These are phyloP conservation scores for Aspergillus versicolor DNA, from an alignment of 2,329 filamentous ascomycete species.

Conservation along the genomic window DNA sequence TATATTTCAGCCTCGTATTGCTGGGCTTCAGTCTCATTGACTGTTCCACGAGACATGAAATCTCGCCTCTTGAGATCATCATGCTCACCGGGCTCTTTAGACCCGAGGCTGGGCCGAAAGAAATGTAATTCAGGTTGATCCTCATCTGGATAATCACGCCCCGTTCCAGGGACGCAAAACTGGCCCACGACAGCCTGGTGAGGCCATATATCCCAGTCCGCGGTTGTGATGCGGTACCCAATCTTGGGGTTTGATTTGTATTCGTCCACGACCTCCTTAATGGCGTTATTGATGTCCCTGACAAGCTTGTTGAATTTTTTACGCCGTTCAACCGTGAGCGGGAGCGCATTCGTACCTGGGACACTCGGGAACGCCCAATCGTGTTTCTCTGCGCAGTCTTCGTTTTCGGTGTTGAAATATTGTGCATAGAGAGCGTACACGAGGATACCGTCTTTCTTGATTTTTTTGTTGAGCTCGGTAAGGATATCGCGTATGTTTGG, in stretches of 20 bases:
- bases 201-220: conserved; percentile 32
- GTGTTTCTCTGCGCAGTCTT: background rate
- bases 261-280: background rate
- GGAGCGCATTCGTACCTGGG: background rate
- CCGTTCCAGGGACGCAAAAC: conserved; percentile 26
- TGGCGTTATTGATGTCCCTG: background rate
- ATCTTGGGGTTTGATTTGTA: background rate
- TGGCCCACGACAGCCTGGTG: conserved; percentile 28
- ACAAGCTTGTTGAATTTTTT: conserved; percentile 8
- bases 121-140: conserved; percentile 33
- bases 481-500: conserved; percentile 1
- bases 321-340: background rate
- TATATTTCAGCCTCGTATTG: background rate
- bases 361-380: conserved; percentile 1
- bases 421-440: conserved; percentile 7
- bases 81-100: background rate
- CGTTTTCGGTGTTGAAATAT: conserved; percentile 6
- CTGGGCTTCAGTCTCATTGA: background rate
- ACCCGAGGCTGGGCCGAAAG: conserved; percentile 25
- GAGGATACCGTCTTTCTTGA: conserved; percentile 2
- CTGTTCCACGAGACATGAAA: background rate
- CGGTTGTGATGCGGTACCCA: conserved; percentile 16
- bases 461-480: background rate
- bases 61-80: background rate
- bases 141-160: conserved; percentile 24